Base-by-base conservation (phyloP, 768 basidiomycete species). In the Terana coerulea region DNA sequence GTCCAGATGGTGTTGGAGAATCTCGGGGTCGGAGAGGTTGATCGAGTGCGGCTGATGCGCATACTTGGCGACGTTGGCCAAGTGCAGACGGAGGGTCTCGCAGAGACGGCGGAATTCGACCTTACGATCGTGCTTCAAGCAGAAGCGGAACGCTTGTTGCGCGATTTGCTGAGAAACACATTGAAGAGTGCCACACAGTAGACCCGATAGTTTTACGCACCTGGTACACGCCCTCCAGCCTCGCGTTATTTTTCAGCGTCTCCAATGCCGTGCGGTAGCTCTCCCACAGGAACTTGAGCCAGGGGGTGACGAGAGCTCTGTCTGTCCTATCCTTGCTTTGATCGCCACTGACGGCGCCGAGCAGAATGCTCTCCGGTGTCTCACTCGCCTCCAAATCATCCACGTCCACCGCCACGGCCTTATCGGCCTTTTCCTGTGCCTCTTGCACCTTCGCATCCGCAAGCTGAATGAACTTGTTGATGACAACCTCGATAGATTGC, bases 261-360 rank as follows among this genome's bases (percentile, higher is more conserved):
- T 98, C 95, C 35, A 99, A 74, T 1, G 89, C 92, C 17, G 92
- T 97, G 51, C 95, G 84, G 66, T 98, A 98, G 60, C 91, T 91
- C 75, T 98, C 95, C 94, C 95, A 98, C n/a, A 94, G 78, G 69
- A 98, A 97, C 65, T 95, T 94, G 64, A 98, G 86, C 86, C 94
- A 97, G 0, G 95, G 95, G 0, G 93, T 97, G 57, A 99, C 93
- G 46, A 98, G 79, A 6, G 93, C 89, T 40, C 95, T 75, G 70
- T 98, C 95, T 26, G 93, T 97, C 60, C 95, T 75, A 69, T 98
- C 95, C 73, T 90, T 89, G 74, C 80, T 94, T 71, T 93, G 90
- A 65, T 93, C 92, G 31, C 80, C 82, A 61, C 88, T 87, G 55
- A 98, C 92, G 12, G 92, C 91, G 43, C 90, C 88, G 17, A 95